These are phyloP conservation scores for Colletotrichum neosansevieriae DNA, from an alignment of 2,329 filamentous ascomycete genomes.

Conservation along the genomic window DNA sequence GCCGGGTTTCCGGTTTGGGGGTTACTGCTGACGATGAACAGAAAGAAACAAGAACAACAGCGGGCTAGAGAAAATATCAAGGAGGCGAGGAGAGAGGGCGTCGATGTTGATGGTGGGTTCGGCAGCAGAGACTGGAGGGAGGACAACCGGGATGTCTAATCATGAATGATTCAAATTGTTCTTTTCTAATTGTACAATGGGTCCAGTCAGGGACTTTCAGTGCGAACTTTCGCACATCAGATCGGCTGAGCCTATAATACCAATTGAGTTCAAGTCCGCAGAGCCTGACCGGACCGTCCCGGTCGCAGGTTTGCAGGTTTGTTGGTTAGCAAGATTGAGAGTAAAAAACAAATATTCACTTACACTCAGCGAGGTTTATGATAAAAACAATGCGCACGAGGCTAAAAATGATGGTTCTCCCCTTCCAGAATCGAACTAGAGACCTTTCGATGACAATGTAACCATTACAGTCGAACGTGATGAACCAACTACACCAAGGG, in stretches of 20 bases:
- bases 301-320: neutral
- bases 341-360: neutral
- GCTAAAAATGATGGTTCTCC: slow-evolving; percentile 20
- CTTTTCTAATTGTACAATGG: no score
- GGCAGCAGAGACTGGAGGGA: slow-evolving; percentile 21
- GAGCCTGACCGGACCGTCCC: neutral
- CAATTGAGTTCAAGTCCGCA: neutral
- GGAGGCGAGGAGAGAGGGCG: slow-evolving; percentile 36
- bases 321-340: neutral
- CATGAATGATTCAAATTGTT: no score
- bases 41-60: slow-evolving; percentile 44
- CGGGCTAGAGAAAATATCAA: slow-evolving; percentile 42
- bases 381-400: neutral
- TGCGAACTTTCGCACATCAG: neutral
- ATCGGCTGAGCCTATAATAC: neutral
- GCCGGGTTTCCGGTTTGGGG: neutral
- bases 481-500: slow-evolving; percentile 36
- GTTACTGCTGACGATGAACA: slow-evolving; percentile 1
- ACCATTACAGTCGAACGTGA: slow-evolving; percentile 32
- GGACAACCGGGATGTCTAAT: slow-evolving; percentile 30
- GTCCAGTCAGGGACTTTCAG: no score
- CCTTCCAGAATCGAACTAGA: slow-evolving; percentile 40
- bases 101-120: slow-evolving; percentile 42
- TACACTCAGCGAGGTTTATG: neutral
- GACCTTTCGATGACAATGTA: slow-evolving; percentile 31